These are phyloP conservation scores for Sclerotinia subarctica DNA, from an alignment of 2,329 filamentous ascomycete genomes.

Conservation along the genomic window DNA sequence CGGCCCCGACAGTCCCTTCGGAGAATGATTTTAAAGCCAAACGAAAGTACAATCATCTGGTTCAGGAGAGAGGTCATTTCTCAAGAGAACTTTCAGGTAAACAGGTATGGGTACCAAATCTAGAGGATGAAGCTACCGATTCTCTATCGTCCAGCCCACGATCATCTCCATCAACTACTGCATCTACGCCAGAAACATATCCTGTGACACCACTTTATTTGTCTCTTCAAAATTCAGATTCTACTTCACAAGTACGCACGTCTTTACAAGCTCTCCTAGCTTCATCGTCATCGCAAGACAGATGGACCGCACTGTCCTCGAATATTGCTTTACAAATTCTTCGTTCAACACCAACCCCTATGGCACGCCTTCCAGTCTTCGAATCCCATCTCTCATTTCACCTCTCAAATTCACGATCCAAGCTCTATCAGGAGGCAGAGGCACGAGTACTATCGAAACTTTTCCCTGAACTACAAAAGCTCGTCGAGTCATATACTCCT, in stretches of 20 bases:
- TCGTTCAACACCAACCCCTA: slow-evolving; percentile 35
- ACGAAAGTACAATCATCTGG: slow-evolving; percentile 21
- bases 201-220: slow-evolving; percentile 35
- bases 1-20: slow-evolving; percentile 34
- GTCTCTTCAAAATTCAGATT: slow-evolving; percentile 29
- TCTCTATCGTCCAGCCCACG: slow-evolving; percentile 33
- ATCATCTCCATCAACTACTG: slow-evolving; percentile 35
- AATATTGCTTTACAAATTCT: slow-evolving; percentile 38
- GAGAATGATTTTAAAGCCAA: slow-evolving; percentile 33
- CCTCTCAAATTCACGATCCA: slow-evolving; percentile 34
- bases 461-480: slow-evolving; percentile 33
- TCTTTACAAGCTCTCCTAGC: slow-evolving; percentile 37
- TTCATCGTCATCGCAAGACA: slow-evolving; percentile 32
- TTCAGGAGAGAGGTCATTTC: slow-evolving; percentile 31
- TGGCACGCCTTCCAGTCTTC: slow-evolving; percentile 35
- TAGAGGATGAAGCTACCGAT: slow-evolving; percentile 28
- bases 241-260: slow-evolving; percentile 32
- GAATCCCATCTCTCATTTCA: slow-evolving; percentile 37
- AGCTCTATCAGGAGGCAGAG: slow-evolving; percentile 36
- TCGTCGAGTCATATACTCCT: slow-evolving; percentile 35
- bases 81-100: slow-evolving; percentile 27
- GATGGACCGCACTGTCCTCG: slow-evolving; percentile 33
- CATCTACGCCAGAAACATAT: slow-evolving; percentile 32
- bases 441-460: slow-evolving; percentile 32
- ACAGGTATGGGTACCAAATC: slow-evolving; percentile 32